phyloP scores from a whole-genome alignment of 106 monocot genomes.

The Acanthochlamys bracteata region DNA sequence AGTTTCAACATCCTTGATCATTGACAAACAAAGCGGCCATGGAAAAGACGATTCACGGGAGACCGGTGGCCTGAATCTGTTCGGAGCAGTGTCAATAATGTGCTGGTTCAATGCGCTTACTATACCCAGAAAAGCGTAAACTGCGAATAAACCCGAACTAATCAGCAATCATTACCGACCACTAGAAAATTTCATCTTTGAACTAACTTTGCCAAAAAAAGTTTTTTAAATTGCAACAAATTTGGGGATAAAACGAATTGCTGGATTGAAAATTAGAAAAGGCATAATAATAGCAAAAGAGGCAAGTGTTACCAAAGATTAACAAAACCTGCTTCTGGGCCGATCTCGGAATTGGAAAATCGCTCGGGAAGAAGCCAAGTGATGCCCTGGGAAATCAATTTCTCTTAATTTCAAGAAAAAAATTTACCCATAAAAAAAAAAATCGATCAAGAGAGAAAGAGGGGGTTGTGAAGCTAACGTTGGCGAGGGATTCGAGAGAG shows the following conservation, averaged over 20 bases:
- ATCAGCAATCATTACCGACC: too few relatives aligned
- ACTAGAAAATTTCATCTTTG: too few relatives aligned
- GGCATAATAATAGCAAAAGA: constrained; percentile 8
- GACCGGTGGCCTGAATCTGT: constrained; percentile 4
- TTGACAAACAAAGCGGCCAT: constrained; percentile 62
- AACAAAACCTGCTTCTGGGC: constrained; percentile 87
- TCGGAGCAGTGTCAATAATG: constrained; percentile 58
- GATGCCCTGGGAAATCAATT: constrained; percentile 34
- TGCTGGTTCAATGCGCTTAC: constrained; percentile 69
- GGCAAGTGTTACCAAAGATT: constrained; percentile 25
- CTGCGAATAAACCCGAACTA: constrained; percentile 30
- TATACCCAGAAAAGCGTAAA: constrained; percentile 78
- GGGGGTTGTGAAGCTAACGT: constrained; percentile 29
- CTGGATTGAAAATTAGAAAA: not conserved
- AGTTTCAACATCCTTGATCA: constrained; percentile 75
- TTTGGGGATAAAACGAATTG: too few relatives aligned
- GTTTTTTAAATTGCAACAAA: too few relatives aligned
- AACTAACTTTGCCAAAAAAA: too few relatives aligned
- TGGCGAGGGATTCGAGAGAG: constrained; percentile 79
- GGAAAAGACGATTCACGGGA: constrained; percentile 28
- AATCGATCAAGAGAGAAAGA: not conserved
- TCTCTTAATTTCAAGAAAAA: not conserved
- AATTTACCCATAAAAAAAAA: not conserved
- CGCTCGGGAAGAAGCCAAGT: constrained; percentile 96
- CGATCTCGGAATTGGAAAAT: constrained; percentile 89